Evolutionary conservation across 352 stramenopile genomes (phyloP).

Genomic region (Aphanomyces stellatus): DNA sequence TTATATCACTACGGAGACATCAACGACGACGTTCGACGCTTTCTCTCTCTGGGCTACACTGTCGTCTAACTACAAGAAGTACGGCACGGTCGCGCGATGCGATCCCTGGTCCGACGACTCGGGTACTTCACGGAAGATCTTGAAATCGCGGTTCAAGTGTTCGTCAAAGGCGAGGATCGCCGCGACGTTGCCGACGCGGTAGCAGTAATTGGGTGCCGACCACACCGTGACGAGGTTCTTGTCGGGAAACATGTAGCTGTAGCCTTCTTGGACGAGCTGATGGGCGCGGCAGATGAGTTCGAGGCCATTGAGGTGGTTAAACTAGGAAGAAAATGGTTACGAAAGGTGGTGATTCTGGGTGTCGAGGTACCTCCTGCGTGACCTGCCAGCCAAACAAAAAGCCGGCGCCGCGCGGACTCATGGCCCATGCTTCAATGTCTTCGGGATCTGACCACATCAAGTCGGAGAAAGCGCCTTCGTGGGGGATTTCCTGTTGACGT

Average conservation of each 20-base stretch:
- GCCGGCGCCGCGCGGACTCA: constrained; percentile 81
- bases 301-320: constrained; percentile 87
- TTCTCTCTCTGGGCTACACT: too few relatives aligned
- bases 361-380: constrained; percentile 37
- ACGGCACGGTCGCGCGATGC: constrained; percentile 69
- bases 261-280: constrained; percentile 86
- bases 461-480: constrained; percentile 95
- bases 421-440: constrained; percentile 87
- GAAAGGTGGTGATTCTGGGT: too few relatives aligned
- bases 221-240: constrained; percentile 78
- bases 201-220: constrained; percentile 82
- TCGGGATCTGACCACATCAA: constrained; percentile 98
- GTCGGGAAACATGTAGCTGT: constrained; percentile 88
- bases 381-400: constrained; percentile 85
- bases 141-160: constrained; percentile 81
- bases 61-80: constrained; percentile 77
- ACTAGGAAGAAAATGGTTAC: constrained; percentile 31
- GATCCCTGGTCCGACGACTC: constrained; percentile 74
- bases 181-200: constrained; percentile 77
- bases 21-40: neutral
- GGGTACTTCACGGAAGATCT: constrained; percentile 81
- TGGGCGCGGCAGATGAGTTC: constrained; percentile 85
- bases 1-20: neutral
- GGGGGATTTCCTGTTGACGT: constrained; percentile 93
- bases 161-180: constrained; percentile 78